Conservation (phyloP, 1,139 yeast genomes). For the Scheffersomyces titani region DNA sequence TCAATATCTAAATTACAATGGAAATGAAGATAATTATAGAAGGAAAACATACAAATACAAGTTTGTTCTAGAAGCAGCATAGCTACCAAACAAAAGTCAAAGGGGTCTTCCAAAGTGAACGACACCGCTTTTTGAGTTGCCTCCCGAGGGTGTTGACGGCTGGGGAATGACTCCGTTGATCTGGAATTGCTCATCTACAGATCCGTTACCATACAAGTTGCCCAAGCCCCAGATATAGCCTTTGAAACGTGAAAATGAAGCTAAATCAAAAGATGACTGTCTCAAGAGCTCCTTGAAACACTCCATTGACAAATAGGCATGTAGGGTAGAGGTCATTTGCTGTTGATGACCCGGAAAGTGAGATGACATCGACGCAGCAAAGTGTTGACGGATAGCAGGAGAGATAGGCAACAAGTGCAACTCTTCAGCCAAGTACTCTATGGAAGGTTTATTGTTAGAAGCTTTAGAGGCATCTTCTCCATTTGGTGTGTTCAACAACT, state of each 20-base stretch:
- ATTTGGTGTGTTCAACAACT: constrained; percentile 30
- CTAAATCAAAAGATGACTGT: constrained; percentile 41
- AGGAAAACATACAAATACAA: background rate
- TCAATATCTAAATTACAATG: background rate
- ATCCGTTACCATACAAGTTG: constrained; percentile 19
- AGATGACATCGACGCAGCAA: constrained; percentile 36
- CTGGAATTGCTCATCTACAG: constrained; percentile 14
- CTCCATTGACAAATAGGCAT: constrained; percentile 58
- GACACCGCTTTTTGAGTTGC: constrained; percentile 22
- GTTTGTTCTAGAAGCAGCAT: background rate
- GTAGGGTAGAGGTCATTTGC: constrained; percentile 49
- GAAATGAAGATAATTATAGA: background rate
- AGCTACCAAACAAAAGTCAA: constrained; percentile 5
- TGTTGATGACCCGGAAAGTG: constrained; percentile 36
- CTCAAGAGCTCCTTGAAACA: constrained; percentile 58
- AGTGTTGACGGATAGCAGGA: constrained; percentile 52
- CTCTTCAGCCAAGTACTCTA: constrained; percentile 58
- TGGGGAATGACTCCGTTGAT: constrained; percentile 16
- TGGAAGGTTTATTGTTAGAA: constrained; percentile 41
- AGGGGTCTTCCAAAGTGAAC: constrained; percentile 39
- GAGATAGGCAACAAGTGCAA: constrained; percentile 53
- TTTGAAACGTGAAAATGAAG: constrained; percentile 34
- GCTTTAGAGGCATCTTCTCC: constrained; percentile 16
- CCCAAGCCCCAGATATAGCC: constrained; percentile 60
- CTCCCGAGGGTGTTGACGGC: constrained; percentile 21